Evolutionary conservation across 1,284 basidiomycete species (phyloP), one percentile per base, ranked within the genome.

Genomic region (Cryptococcus sp.): DNA sequence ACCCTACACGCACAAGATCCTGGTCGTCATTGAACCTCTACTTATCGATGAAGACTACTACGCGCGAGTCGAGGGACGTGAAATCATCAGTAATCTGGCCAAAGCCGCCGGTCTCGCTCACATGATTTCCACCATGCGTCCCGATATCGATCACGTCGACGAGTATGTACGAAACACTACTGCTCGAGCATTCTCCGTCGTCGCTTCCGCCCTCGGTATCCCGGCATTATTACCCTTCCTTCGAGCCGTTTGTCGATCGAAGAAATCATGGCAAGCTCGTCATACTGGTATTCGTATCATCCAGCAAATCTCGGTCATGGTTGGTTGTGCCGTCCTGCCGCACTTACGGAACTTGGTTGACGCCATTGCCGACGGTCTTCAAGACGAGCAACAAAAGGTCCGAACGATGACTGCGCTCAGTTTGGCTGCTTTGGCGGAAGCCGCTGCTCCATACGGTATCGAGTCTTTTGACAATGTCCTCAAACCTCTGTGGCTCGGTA

Each of bases 121-220:
- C 76, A 98, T 99, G 96, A 98, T 99, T 67, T 98, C 94, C 34
- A 98, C 94, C 19, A 98, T 99, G 94, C 87, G 94, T 65, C 96
- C 96, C 2, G 94, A 99, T 80, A 98, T 99, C 62, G 94, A 99
- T 75, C 94, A 98, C 67, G 92, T 94, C 40, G 96, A 99, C 74
- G 96, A 99, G 76, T 98, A 98, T 64, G 94, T 98, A 22, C 89
- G 96, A 56, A 99, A 98, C 76, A 98, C 96, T 32, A 99, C 96
- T 9, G 94, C 96, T 34, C 87, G 96, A 62, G 96, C 96, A 2
- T 98, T 99, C 80, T 96, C 94, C 22, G 96, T 98, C 54, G 96
- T 99, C 50, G 94, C 96, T 3, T 98, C 93, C 1, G 96, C 96
- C 0, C 85, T 99, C 52, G 93, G 96, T 67, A 98, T 98, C 53